These are phyloP conservation scores for Ascochyta clinopodiicola DNA, from an alignment of 2,329 filamentous ascomycete genomes.

Conservation along the genomic window DNA sequence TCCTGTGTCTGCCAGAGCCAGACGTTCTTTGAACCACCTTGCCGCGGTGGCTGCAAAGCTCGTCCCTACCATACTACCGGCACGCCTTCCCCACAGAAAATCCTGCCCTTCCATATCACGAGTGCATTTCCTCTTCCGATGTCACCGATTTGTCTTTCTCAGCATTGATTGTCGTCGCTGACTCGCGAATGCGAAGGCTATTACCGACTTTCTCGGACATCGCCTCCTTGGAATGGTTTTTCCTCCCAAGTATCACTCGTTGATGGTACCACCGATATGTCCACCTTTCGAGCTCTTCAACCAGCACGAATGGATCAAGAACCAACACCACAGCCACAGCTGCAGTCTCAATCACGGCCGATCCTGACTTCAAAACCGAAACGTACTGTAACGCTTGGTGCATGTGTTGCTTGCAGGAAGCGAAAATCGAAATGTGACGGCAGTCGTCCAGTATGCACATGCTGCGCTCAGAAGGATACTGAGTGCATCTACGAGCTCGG, in stretches of 20 bases:
- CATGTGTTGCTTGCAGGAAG: slow-evolving; percentile 44
- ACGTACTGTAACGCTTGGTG: slow-evolving; percentile 44
- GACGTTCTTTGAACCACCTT: slow-evolving; percentile 8
- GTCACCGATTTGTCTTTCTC: slow-evolving; percentile 10
- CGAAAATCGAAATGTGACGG: slow-evolving; percentile 47
- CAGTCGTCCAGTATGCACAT: slow-evolving; percentile 38
- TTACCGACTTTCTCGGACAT: slow-evolving; percentile 1
- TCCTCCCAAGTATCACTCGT: slow-evolving; percentile 1
- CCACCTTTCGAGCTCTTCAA: slow-evolving; percentile 40
- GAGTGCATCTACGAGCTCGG: slow-evolving; percentile 44
- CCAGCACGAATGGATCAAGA: slow-evolving; percentile 43
- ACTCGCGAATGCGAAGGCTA: slow-evolving; percentile 3
- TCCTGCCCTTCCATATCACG: slow-evolving; percentile 18
- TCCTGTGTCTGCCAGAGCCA: slow-evolving; percentile 1
- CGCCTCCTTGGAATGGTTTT: slow-evolving; percentile 8
- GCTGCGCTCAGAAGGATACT: slow-evolving; percentile 43
- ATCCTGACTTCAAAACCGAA: slow-evolving; percentile 40
- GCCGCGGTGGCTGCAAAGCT: slow-evolving; percentile 10
- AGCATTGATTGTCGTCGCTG: slow-evolving; percentile 1
- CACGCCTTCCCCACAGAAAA: slow-evolving; percentile 37
- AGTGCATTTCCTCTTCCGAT: slow-evolving; percentile 12
- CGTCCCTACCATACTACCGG: slow-evolving; percentile 16
- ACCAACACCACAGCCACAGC: slow-evolving; percentile 26
- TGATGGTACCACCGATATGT: slow-evolving; percentile 25
- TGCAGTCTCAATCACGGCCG: slow-evolving; percentile 31